A percentile compares a stretch with the other conserved stretches of the same genome.
Conservation (phyloP, 495 filamentous ascomycete species). For the Tuber calosporum region DNA sequence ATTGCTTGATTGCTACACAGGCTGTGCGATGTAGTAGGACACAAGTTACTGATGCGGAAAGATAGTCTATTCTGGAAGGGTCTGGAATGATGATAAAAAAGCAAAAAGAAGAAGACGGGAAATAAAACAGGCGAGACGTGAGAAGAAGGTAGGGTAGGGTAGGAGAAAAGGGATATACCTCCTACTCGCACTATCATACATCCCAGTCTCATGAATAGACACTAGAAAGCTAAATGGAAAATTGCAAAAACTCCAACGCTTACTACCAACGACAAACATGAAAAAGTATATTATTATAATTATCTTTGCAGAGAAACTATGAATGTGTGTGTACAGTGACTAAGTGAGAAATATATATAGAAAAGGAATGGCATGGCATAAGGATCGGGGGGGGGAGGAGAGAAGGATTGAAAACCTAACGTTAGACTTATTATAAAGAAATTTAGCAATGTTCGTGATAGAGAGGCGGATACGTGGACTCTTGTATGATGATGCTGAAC, state of each 20-base stretch:
- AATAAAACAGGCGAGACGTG: too few species aligned
- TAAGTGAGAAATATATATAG: background rate
- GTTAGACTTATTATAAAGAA: background rate
- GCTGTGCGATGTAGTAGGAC: too few species aligned
- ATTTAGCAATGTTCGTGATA: background rate
- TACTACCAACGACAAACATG: background rate
- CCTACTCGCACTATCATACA: too few species aligned
- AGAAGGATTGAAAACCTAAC: background rate
- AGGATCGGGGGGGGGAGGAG: background rate
- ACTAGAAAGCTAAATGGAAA: too few species aligned
- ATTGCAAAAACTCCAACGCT: background rate
- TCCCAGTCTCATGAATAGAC: too few species aligned
- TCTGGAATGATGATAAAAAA: background rate
- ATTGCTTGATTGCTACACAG: too few species aligned
- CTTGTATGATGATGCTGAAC: too few species aligned
- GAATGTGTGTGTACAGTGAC: background rate
- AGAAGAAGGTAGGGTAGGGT: too few species aligned
- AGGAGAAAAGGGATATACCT: background rate
- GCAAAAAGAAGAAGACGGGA: background rate
- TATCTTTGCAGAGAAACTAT: background rate
- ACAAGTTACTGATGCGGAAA: too few species aligned
- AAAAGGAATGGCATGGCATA: background rate
- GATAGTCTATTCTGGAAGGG: too few species aligned
- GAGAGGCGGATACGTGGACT: background rate
- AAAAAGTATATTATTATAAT: background rate